Evolutionary conservation across 2,329 filamentous ascomycete species (phyloP).

Genomic region (Pseudocercospora musae): DNA sequence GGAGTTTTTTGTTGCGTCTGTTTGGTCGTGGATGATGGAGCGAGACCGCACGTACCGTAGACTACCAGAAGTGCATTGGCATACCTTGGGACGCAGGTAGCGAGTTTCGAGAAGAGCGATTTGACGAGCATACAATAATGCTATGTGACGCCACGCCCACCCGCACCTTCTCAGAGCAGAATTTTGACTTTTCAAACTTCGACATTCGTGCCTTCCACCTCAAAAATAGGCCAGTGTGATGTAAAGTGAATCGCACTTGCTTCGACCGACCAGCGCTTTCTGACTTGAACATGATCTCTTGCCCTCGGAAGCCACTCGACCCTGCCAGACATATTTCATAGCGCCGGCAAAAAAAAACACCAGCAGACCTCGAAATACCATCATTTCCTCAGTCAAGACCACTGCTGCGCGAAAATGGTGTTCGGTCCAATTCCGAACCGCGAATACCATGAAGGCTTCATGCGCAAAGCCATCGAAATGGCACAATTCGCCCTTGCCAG

Average conservation of each 20-base stretch:
- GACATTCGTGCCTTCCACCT: background rate
- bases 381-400: too few species aligned
- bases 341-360: background rate
- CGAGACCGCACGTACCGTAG: background rate
- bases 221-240: background rate
- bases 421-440: conserved; percentile 39
- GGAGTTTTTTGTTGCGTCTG: background rate
- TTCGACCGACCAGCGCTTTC: background rate
- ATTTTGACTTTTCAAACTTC: background rate
- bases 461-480: conserved; percentile 83
- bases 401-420: conserved; percentile 24
- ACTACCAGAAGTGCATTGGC: background rate
- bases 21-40: background rate
- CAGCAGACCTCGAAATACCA: background rate
- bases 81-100: background rate
- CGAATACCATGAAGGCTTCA: conserved; percentile 62
- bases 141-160: background rate
- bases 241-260: background rate
- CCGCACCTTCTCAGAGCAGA: background rate
- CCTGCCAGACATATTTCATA: background rate
- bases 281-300: background rate
- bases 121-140: background rate
- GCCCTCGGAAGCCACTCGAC: background rate
- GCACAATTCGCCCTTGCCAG: conserved; percentile 78
- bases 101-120: background rate